A percentile compares a stretch with the other conserved stretches of the same genome.
Conservation (phyloP, 2,329 filamentous ascomycete genomes). For the Dactylella cylindrospora region DNA sequence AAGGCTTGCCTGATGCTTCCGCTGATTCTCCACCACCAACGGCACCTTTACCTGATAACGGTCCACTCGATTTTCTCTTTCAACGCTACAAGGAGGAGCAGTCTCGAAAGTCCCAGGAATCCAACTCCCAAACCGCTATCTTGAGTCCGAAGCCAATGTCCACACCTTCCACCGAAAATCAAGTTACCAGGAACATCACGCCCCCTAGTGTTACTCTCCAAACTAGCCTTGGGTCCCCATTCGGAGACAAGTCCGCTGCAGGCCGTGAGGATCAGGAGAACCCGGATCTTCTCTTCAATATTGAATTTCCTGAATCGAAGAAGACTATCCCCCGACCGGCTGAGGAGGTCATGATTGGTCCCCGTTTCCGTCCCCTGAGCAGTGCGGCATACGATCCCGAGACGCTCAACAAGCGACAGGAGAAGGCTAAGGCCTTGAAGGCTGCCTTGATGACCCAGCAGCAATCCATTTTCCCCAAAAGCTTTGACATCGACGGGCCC, state of each 20-base stretch:
- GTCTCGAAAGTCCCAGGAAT: constrained; percentile 54
- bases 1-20: constrained; percentile 57
- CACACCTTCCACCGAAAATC: constrained; percentile 36
- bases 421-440: constrained; percentile 38
- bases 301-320: constrained; percentile 38
- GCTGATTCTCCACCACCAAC: constrained; percentile 49
- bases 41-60: constrained; percentile 48
- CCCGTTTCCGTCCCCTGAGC: constrained; percentile 35
- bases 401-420: constrained; percentile 35
- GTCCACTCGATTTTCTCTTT: constrained; percentile 84
- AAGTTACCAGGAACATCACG: constrained; percentile 27
- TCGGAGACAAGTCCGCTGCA: constrained; percentile 23
- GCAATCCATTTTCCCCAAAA: constrained; percentile 8
- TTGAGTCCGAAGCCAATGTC: constrained; percentile 44
- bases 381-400: constrained; percentile 27
- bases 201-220: constrained; percentile 38
- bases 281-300: constrained; percentile 32
- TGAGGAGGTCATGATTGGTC: constrained; percentile 30
- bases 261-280: constrained; percentile 20
- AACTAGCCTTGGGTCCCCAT: constrained; percentile 27
- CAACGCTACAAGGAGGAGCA: constrained; percentile 79
- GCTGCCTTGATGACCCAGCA: constrained; percentile 30
- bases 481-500: constrained; percentile 10
- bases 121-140: constrained; percentile 36
- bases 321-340: constrained; percentile 19